Evolutionary conservation across 1,284 basidiomycete genomes (phyloP), one percentile per base, ranked within the genome.

Genomic region (Ceratobasidium papillatum): DNA sequence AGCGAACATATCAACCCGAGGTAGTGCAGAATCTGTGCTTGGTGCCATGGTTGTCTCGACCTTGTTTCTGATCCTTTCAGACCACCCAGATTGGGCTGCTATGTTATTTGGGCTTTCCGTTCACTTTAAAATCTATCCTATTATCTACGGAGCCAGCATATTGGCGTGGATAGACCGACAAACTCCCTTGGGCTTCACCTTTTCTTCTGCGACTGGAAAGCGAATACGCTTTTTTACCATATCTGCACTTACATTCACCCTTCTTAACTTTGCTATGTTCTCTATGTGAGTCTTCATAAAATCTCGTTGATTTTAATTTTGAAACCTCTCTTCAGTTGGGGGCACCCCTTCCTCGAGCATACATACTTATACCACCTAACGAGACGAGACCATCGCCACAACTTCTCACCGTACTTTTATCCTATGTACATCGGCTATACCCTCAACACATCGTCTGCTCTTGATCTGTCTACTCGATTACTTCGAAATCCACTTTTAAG

Each of bases 321-420:
- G 27, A 75, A 12, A 27, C 19, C 5, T n/a, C 14, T 12, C 54
- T 61, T 36, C 61, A 98, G 95, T 76, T 99, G 96, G 96, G 98
- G 97, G 3, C 86, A 92, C 77, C 92, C 96, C 0, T 98, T 98
- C 84, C 84, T 99, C 32, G 87, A 94, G 75, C 92, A 99, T 81
- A 93, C 97, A 0, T 99, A 96, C 82, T 85, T 99, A 19, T 99
- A 99, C 82, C 98, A 99, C 80, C 83, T 96, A 2, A 88, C 91
- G 76, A 89, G 98, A 43, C 88, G 94, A 30, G 98, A 99, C 82
- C 96, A 99, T 80, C 90, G 96, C 69, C 98, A 99, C 84, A 99
- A 99, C 82, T 99, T 99, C 83, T 95, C 95, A 17, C 94, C 96
- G 0, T 98, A 99, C 84, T 99, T 98, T 83, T 95, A 99, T 81